A percentile compares a stretch with the other conserved stretches of the same genome.
phyloP scores from a whole-genome alignment of 768 basidiomycete genomes.

The Tylopilus rubrobrunneus region DNA sequence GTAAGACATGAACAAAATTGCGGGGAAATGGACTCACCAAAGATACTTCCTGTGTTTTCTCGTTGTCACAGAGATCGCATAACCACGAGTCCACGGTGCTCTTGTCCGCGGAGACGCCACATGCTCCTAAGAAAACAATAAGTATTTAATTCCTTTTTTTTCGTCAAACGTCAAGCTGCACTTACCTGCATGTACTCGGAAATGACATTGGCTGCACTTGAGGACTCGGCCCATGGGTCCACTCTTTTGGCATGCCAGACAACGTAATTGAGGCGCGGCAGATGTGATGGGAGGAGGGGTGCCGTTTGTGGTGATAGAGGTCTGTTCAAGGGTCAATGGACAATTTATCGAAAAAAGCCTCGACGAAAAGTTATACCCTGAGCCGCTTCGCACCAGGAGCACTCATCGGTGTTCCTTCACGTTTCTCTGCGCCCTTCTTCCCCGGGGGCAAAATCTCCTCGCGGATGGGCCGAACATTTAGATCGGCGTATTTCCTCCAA shows the following conservation, averaged over 20 bases:
- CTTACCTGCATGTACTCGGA: constrained; percentile 76
- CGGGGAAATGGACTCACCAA: constrained; percentile 46
- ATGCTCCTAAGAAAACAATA: constrained; percentile 43
- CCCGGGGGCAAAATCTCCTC: constrained; percentile 55
- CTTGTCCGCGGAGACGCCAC: constrained; percentile 67
- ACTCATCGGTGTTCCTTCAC: constrained; percentile 57
- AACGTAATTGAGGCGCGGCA: constrained; percentile 60
- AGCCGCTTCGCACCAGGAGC: constrained; percentile 58
- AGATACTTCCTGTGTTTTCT: constrained; percentile 77
- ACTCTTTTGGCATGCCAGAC: constrained; percentile 68
- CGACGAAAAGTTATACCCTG: constrained; percentile 40
- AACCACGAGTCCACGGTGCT: constrained; percentile 68
- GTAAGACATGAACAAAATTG: not conserved
- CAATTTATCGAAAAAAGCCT: not conserved
- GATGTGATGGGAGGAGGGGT: constrained; percentile 61
- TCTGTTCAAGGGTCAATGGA: constrained; percentile 11
- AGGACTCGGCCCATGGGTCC: constrained; percentile 77
- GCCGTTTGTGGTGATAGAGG: constrained; percentile 41
- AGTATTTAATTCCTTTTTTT: not conserved
- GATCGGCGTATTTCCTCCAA: constrained; percentile 92
- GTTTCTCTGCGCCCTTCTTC: constrained; percentile 45
- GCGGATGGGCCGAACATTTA: constrained; percentile 68
- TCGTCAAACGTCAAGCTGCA: not conserved
- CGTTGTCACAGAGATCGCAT: constrained; percentile 86
- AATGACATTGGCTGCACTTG: constrained; percentile 75